These are phyloP conservation scores for Podospora bellae-mahoneyi DNA, from an alignment of 495 filamentous ascomycete genomes.

Conservation along the genomic window DNA sequence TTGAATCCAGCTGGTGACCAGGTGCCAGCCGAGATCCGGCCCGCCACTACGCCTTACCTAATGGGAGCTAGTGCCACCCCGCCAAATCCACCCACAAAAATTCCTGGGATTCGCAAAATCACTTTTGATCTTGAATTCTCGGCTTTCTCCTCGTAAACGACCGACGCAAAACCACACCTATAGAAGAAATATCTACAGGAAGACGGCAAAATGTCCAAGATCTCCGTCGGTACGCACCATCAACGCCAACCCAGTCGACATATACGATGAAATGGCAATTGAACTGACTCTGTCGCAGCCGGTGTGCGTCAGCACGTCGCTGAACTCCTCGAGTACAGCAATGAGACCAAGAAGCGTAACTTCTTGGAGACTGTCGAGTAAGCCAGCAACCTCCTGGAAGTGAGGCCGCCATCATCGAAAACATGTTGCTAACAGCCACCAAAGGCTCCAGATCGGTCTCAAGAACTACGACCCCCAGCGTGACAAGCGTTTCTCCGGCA, in stretches of 20 bases:
- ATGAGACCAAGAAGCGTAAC: constrained; percentile 98
- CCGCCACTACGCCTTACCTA: no score
- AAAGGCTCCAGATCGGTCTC: constrained; percentile 87
- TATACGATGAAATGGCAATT: background rate
- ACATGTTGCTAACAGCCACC: constrained; percentile 8
- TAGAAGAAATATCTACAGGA: constrained; percentile 50
- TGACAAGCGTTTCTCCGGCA: constrained; percentile 99
- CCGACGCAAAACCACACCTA: constrained; percentile 63
- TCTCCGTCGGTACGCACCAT: constrained; percentile 59
- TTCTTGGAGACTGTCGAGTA: constrained; percentile 64
- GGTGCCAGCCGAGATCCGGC: background rate
- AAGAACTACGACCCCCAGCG: constrained; percentile 99
- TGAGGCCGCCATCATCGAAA: background rate
- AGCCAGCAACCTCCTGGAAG: background rate
- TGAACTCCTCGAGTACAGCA: constrained; percentile 87
- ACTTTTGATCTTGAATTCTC: constrained; percentile 9
- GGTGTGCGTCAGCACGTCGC: constrained; percentile 94
- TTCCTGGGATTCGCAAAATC: constrained; percentile 3
- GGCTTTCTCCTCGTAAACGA: constrained; percentile 22
- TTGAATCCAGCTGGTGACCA: background rate
- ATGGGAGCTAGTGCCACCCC: background rate
- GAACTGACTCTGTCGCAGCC: constrained; percentile 53
- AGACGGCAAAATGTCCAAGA: constrained; percentile 61
- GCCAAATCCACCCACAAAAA: constrained; percentile 9
- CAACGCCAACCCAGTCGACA: background rate